Base-by-base conservation (phyloP, 1,284 basidiomycete species). In the Termitomyces sp. region DNA sequence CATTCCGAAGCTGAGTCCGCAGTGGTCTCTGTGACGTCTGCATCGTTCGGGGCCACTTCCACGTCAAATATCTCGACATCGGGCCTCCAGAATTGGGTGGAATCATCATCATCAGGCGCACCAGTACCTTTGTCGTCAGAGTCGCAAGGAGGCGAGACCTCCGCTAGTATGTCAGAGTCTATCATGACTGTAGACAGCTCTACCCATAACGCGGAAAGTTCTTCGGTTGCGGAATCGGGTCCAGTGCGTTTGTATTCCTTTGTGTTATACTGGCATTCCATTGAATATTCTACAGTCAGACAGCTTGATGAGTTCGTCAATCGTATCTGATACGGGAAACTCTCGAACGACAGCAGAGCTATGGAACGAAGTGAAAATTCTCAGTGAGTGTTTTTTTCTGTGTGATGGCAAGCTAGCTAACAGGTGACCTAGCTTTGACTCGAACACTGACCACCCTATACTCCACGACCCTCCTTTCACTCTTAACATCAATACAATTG, bases 391-490 rank as follows among this genome's bases (percentile, higher is more conserved):
- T 14, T 16, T 49, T 42, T 40, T 46, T 19, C 13, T 16, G 14
- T 49, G 18, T 40, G 7, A 16, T 9, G 13, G 28, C 21, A 14
- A 55, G 28, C 47, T 45, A 37, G 43, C 37, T 42, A 9, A 52
- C 21, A 8, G 5, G n/a, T 44, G 16, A 8, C 50, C 1, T 53
- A 92, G 88, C 93, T 1, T 83, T 96, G 62, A 91, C 91, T 3
- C 79, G 93, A 47, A 87, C 89, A n/a, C 69, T 96, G 40, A 93
- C 92, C 7, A 81, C 86, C 0, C 68, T 95, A 16, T 96, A 96
- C 67, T 83, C 90, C 3, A 80, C 85, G 37, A 86, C 88, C 19
- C 79, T 96, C 26, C 80, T 96, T 34, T 80, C 87, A 2, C 76
- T 96, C 9, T 80, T 93, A 57, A 93, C 91, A 1, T 80, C 86